Evolutionary conservation across 2,329 filamentous ascomycete genomes (phyloP).

Genomic region (Pestalotiopsis fici): DNA sequence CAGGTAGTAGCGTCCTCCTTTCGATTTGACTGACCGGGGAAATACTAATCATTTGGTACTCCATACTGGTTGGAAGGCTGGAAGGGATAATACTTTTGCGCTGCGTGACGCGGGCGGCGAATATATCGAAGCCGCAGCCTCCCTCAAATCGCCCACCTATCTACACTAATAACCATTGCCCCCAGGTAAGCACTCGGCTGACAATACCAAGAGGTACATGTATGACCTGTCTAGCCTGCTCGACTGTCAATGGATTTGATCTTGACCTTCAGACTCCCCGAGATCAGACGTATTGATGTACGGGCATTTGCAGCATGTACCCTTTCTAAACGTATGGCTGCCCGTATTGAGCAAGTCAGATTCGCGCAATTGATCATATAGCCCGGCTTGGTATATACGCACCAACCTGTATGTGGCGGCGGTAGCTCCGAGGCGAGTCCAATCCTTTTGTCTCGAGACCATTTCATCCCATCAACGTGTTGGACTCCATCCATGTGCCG

Average conservation of each 20-base stretch:
- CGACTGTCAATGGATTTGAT: background rate
- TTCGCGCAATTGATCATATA: background rate
- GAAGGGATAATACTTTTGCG: background rate
- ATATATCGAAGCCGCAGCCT: background rate
- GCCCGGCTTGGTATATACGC: background rate
- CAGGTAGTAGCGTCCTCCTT: background rate
- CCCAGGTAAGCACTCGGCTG: too few relatives aligned
- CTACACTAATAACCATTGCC: background rate
- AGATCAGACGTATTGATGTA: background rate
- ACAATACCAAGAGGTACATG: too few relatives aligned
- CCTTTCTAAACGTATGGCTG: background rate
- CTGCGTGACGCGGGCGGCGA: background rate
- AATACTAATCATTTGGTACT: background rate
- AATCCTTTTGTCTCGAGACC: background rate
- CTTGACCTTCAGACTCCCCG: background rate
- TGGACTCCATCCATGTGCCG: too few relatives aligned
- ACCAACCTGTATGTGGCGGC: background rate
- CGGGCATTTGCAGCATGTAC: background rate
- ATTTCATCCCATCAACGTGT: background rate
- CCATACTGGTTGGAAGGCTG: background rate
- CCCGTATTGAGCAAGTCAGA: background rate
- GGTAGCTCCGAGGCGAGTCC: background rate
- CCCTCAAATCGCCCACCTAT: background rate
- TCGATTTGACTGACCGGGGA: background rate
- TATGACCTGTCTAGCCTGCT: background rate